Base-by-base conservation (phyloP, 2,329 filamentous ascomycete species). In the Alternaria tenuissima region DNA sequence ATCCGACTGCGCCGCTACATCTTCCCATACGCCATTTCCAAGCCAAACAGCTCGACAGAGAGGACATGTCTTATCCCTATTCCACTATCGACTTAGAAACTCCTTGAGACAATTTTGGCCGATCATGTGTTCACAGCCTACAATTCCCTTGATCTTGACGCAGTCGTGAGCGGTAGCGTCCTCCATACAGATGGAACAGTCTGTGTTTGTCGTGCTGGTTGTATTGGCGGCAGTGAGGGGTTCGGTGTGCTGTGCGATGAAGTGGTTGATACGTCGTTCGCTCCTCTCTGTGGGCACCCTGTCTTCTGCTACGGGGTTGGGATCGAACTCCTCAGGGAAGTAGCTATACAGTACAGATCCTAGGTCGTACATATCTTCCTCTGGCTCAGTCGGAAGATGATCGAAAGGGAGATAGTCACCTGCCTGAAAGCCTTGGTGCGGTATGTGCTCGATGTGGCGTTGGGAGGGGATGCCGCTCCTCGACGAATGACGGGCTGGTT, bases 121-220 rank as follows among this genome's bases (percentile, higher is more conserved):
- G 7, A 51, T 41, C 44, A 51, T 41, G 54, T 56, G 54, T 26
- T 34, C n/a, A 22, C 54, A 56, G 18, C 34, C 34, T 7, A 6
- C 5, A 4, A 56, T 44, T 2, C 30, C 36, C 12, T 18, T 43
- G 14, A 56, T 42, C 22, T 34, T 34, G 9, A 56, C 34, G 22
- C 54, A 56, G 1, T 8, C 3, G 6, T 57, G 55, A 2, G 18
- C 12, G 16, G 20, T 11, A 4, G 36, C 44, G 4, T 44, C 26
- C 4, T 24, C 38, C 36, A 52, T 22, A 14, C 55, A 57, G 28
- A 57, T 43, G 8, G 55, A 28, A n/a, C 55, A 57, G 9, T 57
- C 28, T 4, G 28, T 26, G 24, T 57, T 57, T 12, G 36, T 38
- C 11, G 36, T 38, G 12, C 14, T 14, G 9, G 20, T 47, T 7